Percentiles rank a stretch among this genome's conserved stretches.
Evolutionary conservation across 495 filamentous ascomycete genomes (phyloP).

Genomic region (Hypoxylon lenormandii): DNA sequence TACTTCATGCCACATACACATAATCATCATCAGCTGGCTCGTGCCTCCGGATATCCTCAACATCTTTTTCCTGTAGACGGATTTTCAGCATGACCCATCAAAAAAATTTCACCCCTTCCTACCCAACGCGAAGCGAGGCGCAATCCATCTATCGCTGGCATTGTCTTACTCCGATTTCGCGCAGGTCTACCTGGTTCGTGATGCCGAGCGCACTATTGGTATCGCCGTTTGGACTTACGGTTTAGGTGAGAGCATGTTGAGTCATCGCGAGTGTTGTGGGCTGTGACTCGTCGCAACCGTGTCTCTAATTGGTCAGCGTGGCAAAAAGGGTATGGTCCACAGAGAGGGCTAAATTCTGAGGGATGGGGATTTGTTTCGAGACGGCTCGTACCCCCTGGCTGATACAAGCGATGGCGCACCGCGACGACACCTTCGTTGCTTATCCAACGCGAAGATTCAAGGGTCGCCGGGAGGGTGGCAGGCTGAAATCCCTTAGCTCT

Average conservation of each 20-base stretch:
- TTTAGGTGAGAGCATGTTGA: slow-evolving; percentile 38
- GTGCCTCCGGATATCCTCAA: slow-evolving; percentile 2
- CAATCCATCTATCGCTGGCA: slow-evolving; percentile 10
- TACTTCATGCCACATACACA: slow-evolving; percentile 5
- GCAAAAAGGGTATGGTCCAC: slow-evolving; percentile 15
- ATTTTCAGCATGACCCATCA: slow-evolving; percentile 21
- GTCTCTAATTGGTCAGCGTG: slow-evolving; percentile 31
- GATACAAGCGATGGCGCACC: slow-evolving; percentile 30
- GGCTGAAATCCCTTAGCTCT: slow-evolving; percentile 12
- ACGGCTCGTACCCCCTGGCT: slow-evolving; percentile 36
- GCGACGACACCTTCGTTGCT: slow-evolving; percentile 18
- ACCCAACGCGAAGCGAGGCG: slow-evolving; percentile 31
- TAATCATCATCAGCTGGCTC: slow-evolving; percentile 27
- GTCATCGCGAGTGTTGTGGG: slow-evolving; percentile 34
- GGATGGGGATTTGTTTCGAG: slow-evolving; percentile 36
- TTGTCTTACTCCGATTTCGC: slow-evolving; percentile 40
- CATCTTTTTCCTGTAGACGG: background rate
- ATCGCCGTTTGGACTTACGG: slow-evolving; percentile 27
- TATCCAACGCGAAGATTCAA: slow-evolving; percentile 4
- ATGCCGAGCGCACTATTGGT: slow-evolving; percentile 30
- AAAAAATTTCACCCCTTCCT: slow-evolving; percentile 8
- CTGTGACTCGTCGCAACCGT: slow-evolving; percentile 20
- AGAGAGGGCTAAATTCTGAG: slow-evolving; percentile 33
- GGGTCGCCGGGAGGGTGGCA: slow-evolving; percentile 9
- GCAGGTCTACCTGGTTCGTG: slow-evolving; percentile 37